Conservation (phyloP, 495 filamentous ascomycete genomes). For the Penicillium soppii region DNA sequence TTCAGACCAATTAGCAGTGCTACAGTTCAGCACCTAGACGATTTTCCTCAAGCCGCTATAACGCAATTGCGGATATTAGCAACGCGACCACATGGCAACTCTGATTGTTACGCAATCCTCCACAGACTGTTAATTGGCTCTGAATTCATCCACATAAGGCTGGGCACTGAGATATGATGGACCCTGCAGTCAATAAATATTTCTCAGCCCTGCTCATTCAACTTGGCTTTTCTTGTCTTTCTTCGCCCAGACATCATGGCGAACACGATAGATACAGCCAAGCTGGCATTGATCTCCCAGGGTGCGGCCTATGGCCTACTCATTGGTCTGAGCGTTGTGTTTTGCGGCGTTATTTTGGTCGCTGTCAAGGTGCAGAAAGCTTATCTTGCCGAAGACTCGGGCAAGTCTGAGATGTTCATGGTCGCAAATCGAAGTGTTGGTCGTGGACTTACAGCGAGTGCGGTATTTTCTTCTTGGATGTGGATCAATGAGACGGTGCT, state of each 20-base stretch:
- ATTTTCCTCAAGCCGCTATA: too few relatives aligned
- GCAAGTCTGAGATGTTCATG: slow-evolving; percentile 54
- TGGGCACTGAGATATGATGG: not conserved
- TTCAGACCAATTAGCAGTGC: too few relatives aligned
- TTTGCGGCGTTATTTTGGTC: slow-evolving; percentile 41
- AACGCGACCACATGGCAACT: slow-evolving; percentile 17
- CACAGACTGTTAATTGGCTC: slow-evolving; percentile 9
- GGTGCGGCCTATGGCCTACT: slow-evolving; percentile 46
- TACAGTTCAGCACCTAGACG: too few relatives aligned
- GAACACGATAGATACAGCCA: slow-evolving; percentile 47
- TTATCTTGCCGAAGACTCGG: slow-evolving; percentile 46
- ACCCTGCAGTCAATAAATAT: slow-evolving; percentile 4
- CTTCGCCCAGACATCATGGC: slow-evolving; percentile 37
- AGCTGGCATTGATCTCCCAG: slow-evolving; percentile 33
- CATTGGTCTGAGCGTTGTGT: slow-evolving; percentile 41
- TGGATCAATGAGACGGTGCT: slow-evolving; percentile 49
- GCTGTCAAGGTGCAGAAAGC: slow-evolving; percentile 42
- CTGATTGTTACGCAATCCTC: not conserved
- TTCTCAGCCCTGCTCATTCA: not conserved
- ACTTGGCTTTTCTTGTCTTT: slow-evolving; percentile 1
- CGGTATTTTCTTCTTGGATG: slow-evolving; percentile 51
- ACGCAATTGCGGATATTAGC: slow-evolving; percentile 27
- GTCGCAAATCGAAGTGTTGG: slow-evolving; percentile 49
- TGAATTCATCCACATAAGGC: not conserved
- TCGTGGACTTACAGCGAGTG: slow-evolving; percentile 49